Evolutionary conservation across 2,329 filamentous ascomycete species (phyloP), one percentile per base, ranked within the genome.

Genomic region (Cladosporium velox): DNA sequence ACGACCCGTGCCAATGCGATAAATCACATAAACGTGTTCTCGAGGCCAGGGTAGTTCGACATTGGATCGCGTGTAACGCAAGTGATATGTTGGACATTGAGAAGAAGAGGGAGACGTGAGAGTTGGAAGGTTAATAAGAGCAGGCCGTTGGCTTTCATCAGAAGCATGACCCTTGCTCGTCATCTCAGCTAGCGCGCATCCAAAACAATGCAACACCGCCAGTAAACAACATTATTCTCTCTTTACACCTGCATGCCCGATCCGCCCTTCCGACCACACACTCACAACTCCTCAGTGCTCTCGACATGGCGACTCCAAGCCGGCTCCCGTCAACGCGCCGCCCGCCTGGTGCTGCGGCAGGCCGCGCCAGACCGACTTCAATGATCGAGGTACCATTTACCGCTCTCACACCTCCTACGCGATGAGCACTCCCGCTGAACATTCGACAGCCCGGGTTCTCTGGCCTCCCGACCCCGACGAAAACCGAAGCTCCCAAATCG

Each of bases 381-480:
- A 74, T 75, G 74, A 73, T 74, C 64, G 73, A 76, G 54, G 71
- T 74, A 41, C 66, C 68, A 11, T 66, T 67, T 47, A 67, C 70
- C 34, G n/a, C 55, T 38, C 32, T 38, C 54, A 58, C 21, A 55
- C 66, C 41, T 35, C 49, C 44, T 21, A 12, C 28, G 41, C 15
- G 70, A n/a, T 67, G 68, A 69, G 55, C 64, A 59, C 49, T 66
- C 69, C 54, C 70, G 67, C 65, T 68, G 68, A 70, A 51, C 38
- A 38, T 35, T 59, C 55, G 63, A 65, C 57, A 65, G 63, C 63
- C 63, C 21, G 57, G 57, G 41, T 65, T 65, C 41, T 59, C 54
- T 32, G 63, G 54, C 24, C 63, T 65, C 11, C 57, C 63, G 14
- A 60, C 55, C 10, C 57, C 67, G 41, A 67, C 38, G 41, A 62